Percentiles rank a stretch among this genome's conserved stretches.
Evolutionary conservation across 768 basidiomycete species (phyloP).

Genomic region (Ephemerocybe angulata): DNA sequence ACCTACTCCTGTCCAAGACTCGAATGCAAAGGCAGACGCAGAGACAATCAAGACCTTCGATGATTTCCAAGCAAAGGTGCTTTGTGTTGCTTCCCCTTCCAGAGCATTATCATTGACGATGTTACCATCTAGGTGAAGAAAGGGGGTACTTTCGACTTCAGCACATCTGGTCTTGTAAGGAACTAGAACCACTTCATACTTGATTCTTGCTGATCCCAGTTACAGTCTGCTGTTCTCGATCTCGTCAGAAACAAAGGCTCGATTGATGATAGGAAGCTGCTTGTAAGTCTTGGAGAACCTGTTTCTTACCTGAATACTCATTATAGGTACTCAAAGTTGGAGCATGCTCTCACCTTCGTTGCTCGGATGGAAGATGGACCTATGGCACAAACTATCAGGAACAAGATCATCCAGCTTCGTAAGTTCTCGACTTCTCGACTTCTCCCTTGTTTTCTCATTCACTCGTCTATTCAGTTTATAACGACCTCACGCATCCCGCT

Average conservation of each 20-base stretch:
- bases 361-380: constrained; percentile 52
- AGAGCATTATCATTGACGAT: background rate
- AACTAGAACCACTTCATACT: background rate
- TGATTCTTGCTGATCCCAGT: background rate
- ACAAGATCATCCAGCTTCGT: constrained; percentile 56
- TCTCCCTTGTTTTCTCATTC: background rate
- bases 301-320: background rate
- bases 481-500: constrained; percentile 79
- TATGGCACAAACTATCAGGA: constrained; percentile 33
- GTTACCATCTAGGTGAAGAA: constrained; percentile 38
- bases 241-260: constrained; percentile 53
- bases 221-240: constrained; percentile 60
- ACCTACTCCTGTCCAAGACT: background rate
- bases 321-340: constrained; percentile 46
- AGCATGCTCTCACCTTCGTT: constrained; percentile 63
- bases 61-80: constrained; percentile 42
- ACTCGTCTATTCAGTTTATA: constrained; percentile 52
- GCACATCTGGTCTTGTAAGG: constrained; percentile 43
- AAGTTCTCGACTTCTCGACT: constrained; percentile 21
- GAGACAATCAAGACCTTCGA: constrained; percentile 29
- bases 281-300: constrained; percentile 43
- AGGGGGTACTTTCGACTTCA: constrained; percentile 32
- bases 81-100: background rate
- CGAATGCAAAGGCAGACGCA: background rate
- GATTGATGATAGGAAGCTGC: constrained; percentile 74